These are phyloP conservation scores for Gossypium lobatum DNA, from an alignment of 441 rosid species.

Conservation along the genomic window DNA sequence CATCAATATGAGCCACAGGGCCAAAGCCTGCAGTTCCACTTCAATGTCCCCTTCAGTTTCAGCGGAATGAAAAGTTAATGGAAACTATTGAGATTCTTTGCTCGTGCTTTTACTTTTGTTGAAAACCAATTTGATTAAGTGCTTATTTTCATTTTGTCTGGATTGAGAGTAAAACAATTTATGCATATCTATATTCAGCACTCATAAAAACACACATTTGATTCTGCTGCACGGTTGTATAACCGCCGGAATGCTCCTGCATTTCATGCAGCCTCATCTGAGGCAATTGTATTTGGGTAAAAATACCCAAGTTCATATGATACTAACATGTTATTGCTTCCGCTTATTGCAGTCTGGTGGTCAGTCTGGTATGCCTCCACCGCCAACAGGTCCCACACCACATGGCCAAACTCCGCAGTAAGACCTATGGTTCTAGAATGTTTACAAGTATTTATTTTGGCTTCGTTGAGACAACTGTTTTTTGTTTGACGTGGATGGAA, in stretches of 20 bases:
- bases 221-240: background rate
- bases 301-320: background rate
- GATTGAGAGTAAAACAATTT: background rate
- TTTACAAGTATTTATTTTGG: background rate
- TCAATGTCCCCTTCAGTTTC: background rate
- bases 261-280: background rate
- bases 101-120: background rate
- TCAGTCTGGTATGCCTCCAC: conserved; percentile 49
- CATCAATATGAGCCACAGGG: background rate
- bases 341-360: conserved; percentile 23
- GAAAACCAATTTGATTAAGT: background rate
- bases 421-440: background rate
- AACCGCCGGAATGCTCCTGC: background rate
- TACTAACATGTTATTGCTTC: background rate
- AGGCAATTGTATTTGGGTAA: background rate
- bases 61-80: background rate
- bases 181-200: background rate
- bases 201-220: too few relatives aligned
- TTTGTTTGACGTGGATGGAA: background rate
- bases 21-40: background rate
- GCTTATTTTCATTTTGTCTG: background rate
- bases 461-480: background rate
- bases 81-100: background rate
- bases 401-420: conserved; percentile 47
- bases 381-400: conserved; percentile 59